Percentiles rank a stretch among this genome's conserved stretches.
Evolutionary conservation across 1,284 basidiomycete genomes (phyloP).

Genomic region (Ceratobasidium sp.): DNA sequence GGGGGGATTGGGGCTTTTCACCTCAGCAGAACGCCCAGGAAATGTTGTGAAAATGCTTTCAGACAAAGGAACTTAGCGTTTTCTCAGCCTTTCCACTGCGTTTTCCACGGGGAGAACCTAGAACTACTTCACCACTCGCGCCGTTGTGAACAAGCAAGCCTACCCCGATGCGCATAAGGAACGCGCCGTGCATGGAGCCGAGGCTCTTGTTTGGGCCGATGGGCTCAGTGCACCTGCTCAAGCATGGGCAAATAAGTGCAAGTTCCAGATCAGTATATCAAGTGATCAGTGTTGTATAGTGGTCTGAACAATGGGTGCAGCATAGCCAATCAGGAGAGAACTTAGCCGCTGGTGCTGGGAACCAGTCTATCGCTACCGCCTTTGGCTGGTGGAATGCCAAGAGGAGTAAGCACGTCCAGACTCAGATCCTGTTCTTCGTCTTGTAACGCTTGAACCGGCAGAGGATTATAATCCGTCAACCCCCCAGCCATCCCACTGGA

Average conservation of each 20-base stretch:
- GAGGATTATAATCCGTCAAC: constrained; percentile 52
- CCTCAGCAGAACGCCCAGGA: no score
- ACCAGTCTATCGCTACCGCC: constrained; percentile 59
- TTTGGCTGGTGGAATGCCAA: constrained; percentile 64
- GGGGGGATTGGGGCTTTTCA: no score
- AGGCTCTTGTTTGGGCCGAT: constrained; percentile 61
- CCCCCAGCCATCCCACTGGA: constrained; percentile 58
- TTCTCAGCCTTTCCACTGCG: no score
- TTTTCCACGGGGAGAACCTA: no score
- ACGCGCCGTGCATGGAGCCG: constrained; percentile 59
- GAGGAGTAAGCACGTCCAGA: constrained; percentile 56
- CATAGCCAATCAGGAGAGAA: constrained; percentile 67
- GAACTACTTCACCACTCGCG: background rate
- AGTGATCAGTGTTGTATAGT: background rate
- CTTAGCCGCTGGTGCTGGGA: constrained; percentile 65
- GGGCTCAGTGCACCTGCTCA: constrained; percentile 60
- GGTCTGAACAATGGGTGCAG: constrained; percentile 35
- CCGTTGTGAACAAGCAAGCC: background rate
- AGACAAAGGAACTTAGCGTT: no score
- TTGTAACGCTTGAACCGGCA: constrained; percentile 29
- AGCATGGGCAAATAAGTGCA: constrained; percentile 63
- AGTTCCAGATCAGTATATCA: constrained; percentile 52
- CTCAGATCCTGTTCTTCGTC: background rate
- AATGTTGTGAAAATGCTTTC: no score
- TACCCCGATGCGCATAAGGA: constrained; percentile 61